Conservation (phyloP, 1,284 basidiomycete genomes). For the Rhodotorula glutinis region DNA sequence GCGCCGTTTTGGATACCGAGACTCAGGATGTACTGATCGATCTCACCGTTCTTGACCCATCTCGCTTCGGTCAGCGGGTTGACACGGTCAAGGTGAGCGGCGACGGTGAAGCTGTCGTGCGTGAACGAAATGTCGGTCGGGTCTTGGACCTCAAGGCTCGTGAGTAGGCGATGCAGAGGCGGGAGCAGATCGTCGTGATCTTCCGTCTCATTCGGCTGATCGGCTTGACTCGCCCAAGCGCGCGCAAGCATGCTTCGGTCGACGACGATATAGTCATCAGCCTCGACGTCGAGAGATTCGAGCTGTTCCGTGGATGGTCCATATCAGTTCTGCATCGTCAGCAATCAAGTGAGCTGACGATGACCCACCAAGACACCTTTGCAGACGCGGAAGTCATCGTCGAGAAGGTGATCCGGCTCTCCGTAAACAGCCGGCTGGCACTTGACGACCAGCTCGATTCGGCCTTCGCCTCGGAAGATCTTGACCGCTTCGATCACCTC, state of each 20-base stretch:
- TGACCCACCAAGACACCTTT: constrained; percentile 68
- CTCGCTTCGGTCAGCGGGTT: constrained; percentile 87
- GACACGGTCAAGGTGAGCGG: constrained; percentile 70
- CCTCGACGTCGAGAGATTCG: constrained; percentile 68
- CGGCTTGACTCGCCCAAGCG: constrained; percentile 25
- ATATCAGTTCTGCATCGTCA: neutral
- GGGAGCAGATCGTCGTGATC: constrained; percentile 39
- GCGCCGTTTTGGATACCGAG: constrained; percentile 62
- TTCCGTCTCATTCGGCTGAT: constrained; percentile 6
- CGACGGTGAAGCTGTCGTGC: constrained; percentile 45
- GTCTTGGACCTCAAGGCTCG: constrained; percentile 9
- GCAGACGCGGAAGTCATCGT: constrained; percentile 53
- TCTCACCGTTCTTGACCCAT: constrained; percentile 91
- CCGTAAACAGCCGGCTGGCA: constrained; percentile 48
- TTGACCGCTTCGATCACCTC: constrained; percentile 76
- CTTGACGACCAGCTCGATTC: constrained; percentile 74
- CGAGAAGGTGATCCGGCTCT: constrained; percentile 51
- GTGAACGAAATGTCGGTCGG: neutral
- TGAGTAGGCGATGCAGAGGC: constrained; percentile 42
- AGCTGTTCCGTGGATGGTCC: constrained; percentile 53
- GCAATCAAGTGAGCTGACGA: too few species aligned
- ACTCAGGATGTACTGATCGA: constrained; percentile 85
- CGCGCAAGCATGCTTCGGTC: constrained; percentile 39
- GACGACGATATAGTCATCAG: constrained; percentile 46
- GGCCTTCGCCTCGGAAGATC: constrained; percentile 75